A percentile compares a stretch with the other conserved stretches of the same genome.
phyloP scores from a whole-genome alignment of 1,284 basidiomycete genomes.

The Rhodotorula sp. region DNA sequence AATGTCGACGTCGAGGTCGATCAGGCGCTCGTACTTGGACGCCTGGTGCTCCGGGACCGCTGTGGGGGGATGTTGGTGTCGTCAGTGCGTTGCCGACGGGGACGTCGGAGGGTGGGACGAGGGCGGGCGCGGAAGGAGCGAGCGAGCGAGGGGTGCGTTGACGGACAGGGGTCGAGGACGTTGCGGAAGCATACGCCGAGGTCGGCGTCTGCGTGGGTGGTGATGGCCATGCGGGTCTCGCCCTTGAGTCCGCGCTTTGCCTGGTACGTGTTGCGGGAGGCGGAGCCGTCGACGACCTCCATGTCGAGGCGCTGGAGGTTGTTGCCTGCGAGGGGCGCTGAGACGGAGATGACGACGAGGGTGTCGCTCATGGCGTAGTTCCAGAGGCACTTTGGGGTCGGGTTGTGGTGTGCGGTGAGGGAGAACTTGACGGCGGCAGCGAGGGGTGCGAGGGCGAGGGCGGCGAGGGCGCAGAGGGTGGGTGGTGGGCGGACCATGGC shows the following conservation, averaged over 20 bases:
- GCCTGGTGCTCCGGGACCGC: constrained; percentile 57
- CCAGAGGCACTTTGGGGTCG: constrained; percentile 84
- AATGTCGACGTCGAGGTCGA: constrained; percentile 96
- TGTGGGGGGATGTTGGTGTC: too few relatives aligned
- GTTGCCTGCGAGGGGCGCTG: constrained; percentile 34
- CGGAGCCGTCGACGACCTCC: constrained; percentile 87
- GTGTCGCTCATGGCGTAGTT: constrained; percentile 82
- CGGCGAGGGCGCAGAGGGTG: neutral
- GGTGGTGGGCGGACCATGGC: neutral
- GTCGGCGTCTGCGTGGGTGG: constrained; percentile 89
- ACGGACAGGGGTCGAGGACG: constrained; percentile 64
- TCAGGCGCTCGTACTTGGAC: constrained; percentile 61
- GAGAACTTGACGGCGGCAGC: constrained; percentile 77
- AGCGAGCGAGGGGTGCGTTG: too few relatives aligned
- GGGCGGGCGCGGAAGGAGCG: too few relatives aligned
- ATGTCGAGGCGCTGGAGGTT: constrained; percentile 70
- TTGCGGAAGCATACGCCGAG: constrained; percentile 95
- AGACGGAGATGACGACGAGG: constrained; percentile 84
- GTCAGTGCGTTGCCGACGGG: too few relatives aligned
- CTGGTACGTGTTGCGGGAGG: constrained; percentile 86
- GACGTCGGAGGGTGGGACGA: too few relatives aligned
- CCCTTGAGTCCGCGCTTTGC: constrained; percentile 83
- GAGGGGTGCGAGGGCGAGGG: constrained; percentile 2
- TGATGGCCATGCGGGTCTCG: constrained; percentile 91
- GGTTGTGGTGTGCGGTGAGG: constrained; percentile 67